A percentile compares a stretch with the other conserved stretches of the same genome.
These are phyloP conservation scores for Diaporthe helianthi DNA, from an alignment of 2,329 filamentous ascomycete species.

Conservation along the genomic window DNA sequence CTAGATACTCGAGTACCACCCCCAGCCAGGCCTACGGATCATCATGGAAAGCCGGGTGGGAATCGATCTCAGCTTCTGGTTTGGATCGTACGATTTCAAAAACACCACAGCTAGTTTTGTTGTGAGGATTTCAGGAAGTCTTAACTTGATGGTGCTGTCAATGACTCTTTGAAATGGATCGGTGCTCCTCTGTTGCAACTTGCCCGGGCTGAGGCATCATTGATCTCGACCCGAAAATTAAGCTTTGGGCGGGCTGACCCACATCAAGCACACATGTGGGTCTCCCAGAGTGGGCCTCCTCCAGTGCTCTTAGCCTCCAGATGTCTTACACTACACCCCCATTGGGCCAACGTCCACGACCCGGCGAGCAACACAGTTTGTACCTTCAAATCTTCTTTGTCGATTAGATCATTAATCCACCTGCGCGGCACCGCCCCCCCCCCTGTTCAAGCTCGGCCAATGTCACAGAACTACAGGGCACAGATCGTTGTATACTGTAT, in stretches of 20 bases:
- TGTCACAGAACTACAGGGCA: conserved; percentile 14
- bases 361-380: neutral
- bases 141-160: neutral
- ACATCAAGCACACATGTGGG: neutral
- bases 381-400: neutral
- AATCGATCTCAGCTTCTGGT: neutral
- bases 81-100: neutral
- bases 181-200: neutral
- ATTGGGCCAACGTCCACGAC: neutral
- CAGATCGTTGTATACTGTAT: neutral
- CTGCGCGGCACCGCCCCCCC: neutral
- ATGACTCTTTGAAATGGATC: conserved; percentile 3
- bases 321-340: conserved; percentile 24
- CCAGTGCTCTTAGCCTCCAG: no score
- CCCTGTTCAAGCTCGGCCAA: conserved; percentile 2
- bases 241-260: conserved; percentile 1
- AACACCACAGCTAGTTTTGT: neutral
- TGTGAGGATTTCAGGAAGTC: no score
- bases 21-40: neutral
- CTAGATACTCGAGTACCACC: no score
- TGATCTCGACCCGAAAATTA: neutral
- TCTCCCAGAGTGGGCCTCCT: neutral
- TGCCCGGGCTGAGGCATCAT: neutral
- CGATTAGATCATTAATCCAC: neutral
- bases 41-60: neutral